These are phyloP conservation scores for Dioszegia aurantiaca DNA, from an alignment of 768 basidiomycete species.

Conservation along the genomic window DNA sequence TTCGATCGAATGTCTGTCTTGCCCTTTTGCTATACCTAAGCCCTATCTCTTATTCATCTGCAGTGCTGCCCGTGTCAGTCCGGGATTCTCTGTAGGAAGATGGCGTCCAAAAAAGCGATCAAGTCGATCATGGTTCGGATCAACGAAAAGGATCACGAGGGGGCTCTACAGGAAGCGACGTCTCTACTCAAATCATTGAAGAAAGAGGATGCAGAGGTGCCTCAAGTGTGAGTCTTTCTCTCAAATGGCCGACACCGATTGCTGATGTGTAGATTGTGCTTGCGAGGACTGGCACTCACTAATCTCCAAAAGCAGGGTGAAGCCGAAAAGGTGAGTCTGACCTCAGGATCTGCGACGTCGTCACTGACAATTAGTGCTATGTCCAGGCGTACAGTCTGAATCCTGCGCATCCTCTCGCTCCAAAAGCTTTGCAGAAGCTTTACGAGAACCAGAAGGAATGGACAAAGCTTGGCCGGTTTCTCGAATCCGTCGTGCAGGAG, in stretches of 20 bases:
- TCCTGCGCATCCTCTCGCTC: slow-evolving; percentile 70
- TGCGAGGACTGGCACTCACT: slow-evolving; percentile 73
- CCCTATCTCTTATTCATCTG: too few relatives aligned
- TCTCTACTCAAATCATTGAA: slow-evolving; percentile 31
- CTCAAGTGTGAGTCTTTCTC: slow-evolving; percentile 29
- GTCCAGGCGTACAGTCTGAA: slow-evolving; percentile 69
- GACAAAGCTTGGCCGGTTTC: slow-evolving; percentile 34
- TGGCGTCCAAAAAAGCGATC: slow-evolving; percentile 37
- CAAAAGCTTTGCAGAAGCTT: slow-evolving; percentile 42
- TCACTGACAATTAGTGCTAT: slow-evolving; percentile 61
- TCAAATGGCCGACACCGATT: background rate
- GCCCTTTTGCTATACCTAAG: too few relatives aligned
- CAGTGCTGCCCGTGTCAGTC: too few relatives aligned
- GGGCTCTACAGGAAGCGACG: slow-evolving; percentile 37
- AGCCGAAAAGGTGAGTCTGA: slow-evolving; percentile 76
- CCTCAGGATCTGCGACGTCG: background rate
- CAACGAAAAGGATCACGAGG: slow-evolving; percentile 33
- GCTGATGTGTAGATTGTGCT: slow-evolving; percentile 65
- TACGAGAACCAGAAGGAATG: slow-evolving; percentile 38
- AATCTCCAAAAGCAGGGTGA: slow-evolving; percentile 68
- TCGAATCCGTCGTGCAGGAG: slow-evolving; percentile 62
- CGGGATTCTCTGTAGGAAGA: background rate
- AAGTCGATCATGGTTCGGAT: slow-evolving; percentile 44
- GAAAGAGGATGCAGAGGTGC: slow-evolving; percentile 31
- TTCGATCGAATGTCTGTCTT: too few relatives aligned